Conservation (phyloP, 257 asterid genomes). For the Fraxinus excelsior region DNA sequence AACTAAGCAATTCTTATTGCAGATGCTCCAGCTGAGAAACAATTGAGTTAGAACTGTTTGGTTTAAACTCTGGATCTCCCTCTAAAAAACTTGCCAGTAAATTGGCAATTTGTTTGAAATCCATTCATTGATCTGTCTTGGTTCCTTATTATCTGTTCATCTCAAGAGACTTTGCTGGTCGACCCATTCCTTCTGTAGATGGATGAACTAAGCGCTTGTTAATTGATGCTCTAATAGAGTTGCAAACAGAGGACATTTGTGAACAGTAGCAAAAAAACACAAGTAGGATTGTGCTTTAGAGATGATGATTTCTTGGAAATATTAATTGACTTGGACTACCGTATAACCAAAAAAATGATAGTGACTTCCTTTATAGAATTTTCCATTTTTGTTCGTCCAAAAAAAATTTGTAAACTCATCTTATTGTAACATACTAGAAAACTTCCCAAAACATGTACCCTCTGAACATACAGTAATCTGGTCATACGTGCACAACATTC, state of each 20-base stretch:
- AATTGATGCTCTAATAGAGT: neutral
- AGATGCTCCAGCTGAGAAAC: neutral
- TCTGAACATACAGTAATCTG: no score
- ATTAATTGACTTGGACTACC: neutral
- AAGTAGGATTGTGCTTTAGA: neutral
- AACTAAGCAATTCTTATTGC: neutral
- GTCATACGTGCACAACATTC: no score
- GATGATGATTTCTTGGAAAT: neutral
- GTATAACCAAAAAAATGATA: neutral
- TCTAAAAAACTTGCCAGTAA: neutral
- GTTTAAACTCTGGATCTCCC: neutral
- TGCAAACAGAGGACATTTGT: neutral
- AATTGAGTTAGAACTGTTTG: neutral
- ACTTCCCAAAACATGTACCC: no score
- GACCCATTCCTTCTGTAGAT: no score
- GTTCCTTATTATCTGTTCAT: no score
- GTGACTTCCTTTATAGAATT: neutral
- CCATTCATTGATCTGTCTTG: neutral
- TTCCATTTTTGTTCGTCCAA: neutral
- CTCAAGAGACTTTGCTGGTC: no score
- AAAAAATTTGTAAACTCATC: no score
- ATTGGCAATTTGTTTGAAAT: neutral
- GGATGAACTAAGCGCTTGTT: no score
- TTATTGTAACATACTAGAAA: no score
- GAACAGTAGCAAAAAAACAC: neutral